These are phyloP conservation scores for Mortierella sp. DNA, from an alignment of 371 early-diverging fungal species.

Conservation along the genomic window DNA sequence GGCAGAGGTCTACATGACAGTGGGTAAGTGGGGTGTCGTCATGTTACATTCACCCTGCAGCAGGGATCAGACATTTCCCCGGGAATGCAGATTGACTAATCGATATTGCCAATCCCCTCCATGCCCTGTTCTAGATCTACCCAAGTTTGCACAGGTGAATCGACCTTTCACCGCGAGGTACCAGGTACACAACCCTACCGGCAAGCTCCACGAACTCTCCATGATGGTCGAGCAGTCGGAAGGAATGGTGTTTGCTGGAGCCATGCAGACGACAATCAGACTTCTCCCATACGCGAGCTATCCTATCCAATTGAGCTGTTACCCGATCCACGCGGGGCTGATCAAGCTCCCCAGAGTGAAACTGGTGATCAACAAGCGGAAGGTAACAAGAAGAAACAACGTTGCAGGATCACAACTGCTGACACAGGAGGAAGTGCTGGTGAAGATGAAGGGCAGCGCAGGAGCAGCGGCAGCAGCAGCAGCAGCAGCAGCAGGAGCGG, in stretches of 20 bases:
- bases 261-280: constrained; percentile 66
- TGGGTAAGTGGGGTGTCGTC: constrained; percentile 21
- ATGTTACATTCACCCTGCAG: too few relatives aligned
- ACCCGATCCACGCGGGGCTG: constrained; percentile 62
- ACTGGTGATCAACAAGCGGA: constrained; percentile 49
- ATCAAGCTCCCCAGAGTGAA: constrained; percentile 65
- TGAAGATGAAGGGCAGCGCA: constrained; percentile 33
- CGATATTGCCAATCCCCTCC: neutral
- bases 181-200: constrained; percentile 71
- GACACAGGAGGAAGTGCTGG: constrained; percentile 29
- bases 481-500: too few relatives aligned
- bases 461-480: too few relatives aligned
- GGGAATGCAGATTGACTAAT: neutral
- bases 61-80: too few relatives aligned
- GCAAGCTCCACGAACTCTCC: constrained; percentile 63
- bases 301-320: constrained; percentile 49
- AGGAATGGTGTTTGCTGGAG: constrained; percentile 78
- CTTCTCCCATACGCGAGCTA: constrained; percentile 62
- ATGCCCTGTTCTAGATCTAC: constrained; percentile 54
- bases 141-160: constrained; percentile 64
- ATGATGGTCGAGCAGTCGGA: constrained; percentile 74
- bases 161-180: constrained; percentile 70
- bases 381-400: constrained; percentile 6
- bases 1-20: constrained; percentile 45
- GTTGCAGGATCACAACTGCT: constrained; percentile 8